Conservation (phyloP, 768 basidiomycete genomes). For the Mycena vulgaris region DNA sequence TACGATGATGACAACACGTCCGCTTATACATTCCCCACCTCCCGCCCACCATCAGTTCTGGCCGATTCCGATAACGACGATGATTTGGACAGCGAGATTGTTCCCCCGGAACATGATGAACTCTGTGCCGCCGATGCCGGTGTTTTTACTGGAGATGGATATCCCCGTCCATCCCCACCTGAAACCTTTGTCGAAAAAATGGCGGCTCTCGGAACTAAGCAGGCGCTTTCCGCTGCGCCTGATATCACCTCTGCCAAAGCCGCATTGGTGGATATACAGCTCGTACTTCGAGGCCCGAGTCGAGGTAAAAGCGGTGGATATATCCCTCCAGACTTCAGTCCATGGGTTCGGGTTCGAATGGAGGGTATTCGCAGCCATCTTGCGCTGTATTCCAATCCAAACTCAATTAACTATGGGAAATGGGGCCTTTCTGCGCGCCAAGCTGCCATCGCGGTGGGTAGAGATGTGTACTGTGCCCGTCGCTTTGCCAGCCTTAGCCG, state of each 20-base stretch:
- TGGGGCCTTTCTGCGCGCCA: too few species aligned
- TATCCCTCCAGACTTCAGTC: too few species aligned
- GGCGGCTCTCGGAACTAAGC: conserved; percentile 19
- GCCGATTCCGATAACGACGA: conserved; percentile 17
- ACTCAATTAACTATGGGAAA: conserved; percentile 16
- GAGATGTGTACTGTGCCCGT: too few species aligned
- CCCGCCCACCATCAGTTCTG: conserved; percentile 14
- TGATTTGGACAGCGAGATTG: conserved; percentile 13
- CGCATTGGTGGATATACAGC: conserved; percentile 19
- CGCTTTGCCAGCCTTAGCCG: conserved; percentile 18
- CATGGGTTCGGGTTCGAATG: background rate
- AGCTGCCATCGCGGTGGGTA: too few species aligned
- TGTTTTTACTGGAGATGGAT: too few species aligned
- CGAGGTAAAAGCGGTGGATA: conserved; percentile 17
- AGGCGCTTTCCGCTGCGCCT: conserved; percentile 18
- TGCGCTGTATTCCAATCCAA: conserved; percentile 17
- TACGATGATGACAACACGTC: conserved; percentile 5
- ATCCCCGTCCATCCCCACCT: too few species aligned
- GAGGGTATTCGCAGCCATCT: conserved; percentile 6
- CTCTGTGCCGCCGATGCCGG: conserved; percentile 14
- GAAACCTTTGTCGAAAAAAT: too few species aligned
- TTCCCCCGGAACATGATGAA: conserved; percentile 20
- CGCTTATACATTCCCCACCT: conserved; percentile 6
- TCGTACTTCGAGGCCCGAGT: conserved; percentile 20
- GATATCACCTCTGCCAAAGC: conserved; percentile 28